phyloP scores from a whole-genome alignment of 169 alveolate genomes.

The Eimeria nieschulzi region DNA sequence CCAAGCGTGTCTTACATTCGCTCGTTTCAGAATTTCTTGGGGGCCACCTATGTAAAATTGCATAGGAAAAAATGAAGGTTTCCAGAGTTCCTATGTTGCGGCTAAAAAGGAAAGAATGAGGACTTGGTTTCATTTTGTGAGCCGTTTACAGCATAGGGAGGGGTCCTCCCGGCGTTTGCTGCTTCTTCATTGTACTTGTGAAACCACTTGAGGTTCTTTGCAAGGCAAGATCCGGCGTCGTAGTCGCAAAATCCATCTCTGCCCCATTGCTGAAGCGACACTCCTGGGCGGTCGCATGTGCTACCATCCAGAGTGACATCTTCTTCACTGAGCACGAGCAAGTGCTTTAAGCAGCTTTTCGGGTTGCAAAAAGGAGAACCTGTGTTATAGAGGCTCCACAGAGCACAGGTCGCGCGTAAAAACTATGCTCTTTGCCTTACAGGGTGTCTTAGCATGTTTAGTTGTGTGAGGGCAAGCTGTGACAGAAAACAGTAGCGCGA shows the following conservation, averaged over 20 bases:
- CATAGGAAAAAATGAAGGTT: no score
- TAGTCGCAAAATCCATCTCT: slow-evolving; percentile 64
- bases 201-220: slow-evolving; percentile 60
- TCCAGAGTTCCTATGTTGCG: no score
- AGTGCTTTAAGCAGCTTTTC: slow-evolving; percentile 51
- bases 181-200: slow-evolving; percentile 42
- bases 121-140: not conserved
- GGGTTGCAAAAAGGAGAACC: slow-evolving; percentile 64
- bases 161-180: slow-evolving; percentile 27
- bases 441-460: not conserved
- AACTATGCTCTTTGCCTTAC: not conserved
- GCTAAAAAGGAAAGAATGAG: no score
- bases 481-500: no score
- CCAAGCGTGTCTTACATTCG: no score
- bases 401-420: not conserved
- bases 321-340: slow-evolving; percentile 44
- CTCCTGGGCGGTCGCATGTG: slow-evolving; percentile 59
- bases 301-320: slow-evolving; percentile 39
- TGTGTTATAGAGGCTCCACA: not conserved
- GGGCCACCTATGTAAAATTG: no score
- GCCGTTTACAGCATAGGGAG: slow-evolving; percentile 46
- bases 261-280: slow-evolving; percentile 62
- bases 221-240: slow-evolving; percentile 32
- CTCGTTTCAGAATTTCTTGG: no score
- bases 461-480: not conserved